Percentiles rank a stretch among this genome's conserved stretches.
Evolutionary conservation across 306 rosid species (phyloP).

Genomic region (Malus orientalis): DNA sequence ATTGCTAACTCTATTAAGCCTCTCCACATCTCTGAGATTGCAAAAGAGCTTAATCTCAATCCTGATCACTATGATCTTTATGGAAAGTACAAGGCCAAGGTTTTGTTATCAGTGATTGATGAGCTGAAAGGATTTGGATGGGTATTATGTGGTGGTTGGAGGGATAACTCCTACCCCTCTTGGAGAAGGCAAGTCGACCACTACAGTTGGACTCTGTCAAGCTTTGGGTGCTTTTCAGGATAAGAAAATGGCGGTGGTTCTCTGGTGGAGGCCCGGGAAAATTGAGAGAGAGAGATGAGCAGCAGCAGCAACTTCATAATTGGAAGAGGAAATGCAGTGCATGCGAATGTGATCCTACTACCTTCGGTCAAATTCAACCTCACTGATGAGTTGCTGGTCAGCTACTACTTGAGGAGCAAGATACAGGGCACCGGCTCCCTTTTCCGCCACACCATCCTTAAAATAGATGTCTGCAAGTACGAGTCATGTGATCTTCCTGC

Average conservation of each 20-base stretch:
- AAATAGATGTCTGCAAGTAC: too few species aligned
- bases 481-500: too few species aligned
- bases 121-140: conserved; percentile 60
- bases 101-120: conserved; percentile 68
- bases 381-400: too few species aligned
- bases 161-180: conserved; percentile 98
- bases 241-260: conserved; percentile 24
- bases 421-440: too few species aligned
- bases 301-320: too few species aligned
- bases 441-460: too few species aligned
- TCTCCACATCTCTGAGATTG: conserved; percentile 71
- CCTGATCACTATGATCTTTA: conserved; percentile 81
- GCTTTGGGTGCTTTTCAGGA: conserved; percentile 96
- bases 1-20: conserved; percentile 85
- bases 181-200: conserved; percentile 97
- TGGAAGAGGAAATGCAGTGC: too few species aligned
- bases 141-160: conserved; percentile 94
- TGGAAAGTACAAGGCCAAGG: conserved; percentile 94
- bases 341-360: too few species aligned
- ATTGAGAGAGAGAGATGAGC: too few species aligned
- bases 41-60: conserved; percentile 56
- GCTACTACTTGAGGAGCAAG: too few species aligned
- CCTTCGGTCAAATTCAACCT: too few species aligned
- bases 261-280: too few species aligned
- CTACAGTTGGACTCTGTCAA: conserved; percentile 98